These are phyloP conservation scores for Aphanomyces astaci DNA, from an alignment of 352 stramenopile genomes.

Conservation along the genomic window DNA sequence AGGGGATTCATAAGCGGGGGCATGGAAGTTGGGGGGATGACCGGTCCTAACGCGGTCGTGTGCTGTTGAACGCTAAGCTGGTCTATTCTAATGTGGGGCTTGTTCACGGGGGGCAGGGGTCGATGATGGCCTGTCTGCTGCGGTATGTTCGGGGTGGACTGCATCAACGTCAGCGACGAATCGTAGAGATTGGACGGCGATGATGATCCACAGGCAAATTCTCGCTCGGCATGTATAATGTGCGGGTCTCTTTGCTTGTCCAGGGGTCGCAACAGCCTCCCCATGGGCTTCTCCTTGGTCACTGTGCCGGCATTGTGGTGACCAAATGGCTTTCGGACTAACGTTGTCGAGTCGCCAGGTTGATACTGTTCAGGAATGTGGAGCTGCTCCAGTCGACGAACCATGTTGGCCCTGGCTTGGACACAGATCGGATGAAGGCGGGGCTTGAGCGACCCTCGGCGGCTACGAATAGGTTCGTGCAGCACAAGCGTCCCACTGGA, in stretches of 20 bases:
- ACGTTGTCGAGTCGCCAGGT: not conserved
- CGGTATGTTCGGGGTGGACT: not conserved
- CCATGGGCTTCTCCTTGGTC: not conserved
- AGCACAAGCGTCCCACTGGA: slow-evolving; percentile 3
- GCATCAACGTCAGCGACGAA: not conserved
- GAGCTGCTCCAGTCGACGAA: slow-evolving; percentile 2
- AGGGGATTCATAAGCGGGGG: not conserved
- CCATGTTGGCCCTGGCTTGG: slow-evolving; percentile 14
- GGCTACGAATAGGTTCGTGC: not conserved
- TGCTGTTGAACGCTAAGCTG: slow-evolving; percentile 30
- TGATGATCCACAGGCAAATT: not conserved
- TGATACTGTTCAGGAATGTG: slow-evolving; percentile 15
- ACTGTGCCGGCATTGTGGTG: not conserved
- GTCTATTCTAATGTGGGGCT: slow-evolving; percentile 32
- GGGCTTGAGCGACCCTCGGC: not conserved
- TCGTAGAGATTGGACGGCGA: not conserved
- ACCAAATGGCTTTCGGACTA: not conserved
- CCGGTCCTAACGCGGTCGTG: not conserved
- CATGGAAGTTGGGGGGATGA: not conserved
- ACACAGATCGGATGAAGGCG: not conserved
- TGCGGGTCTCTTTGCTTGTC: not conserved
- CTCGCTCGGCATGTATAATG: not conserved
- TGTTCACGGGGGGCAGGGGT: not conserved
- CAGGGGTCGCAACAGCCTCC: not conserved
- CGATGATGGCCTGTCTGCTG: not conserved